Evolutionary conservation across 108 stramenopile genomes (phyloP), one percentile per base, ranked within the genome.

Genomic region (Nitzschia palea): DNA sequence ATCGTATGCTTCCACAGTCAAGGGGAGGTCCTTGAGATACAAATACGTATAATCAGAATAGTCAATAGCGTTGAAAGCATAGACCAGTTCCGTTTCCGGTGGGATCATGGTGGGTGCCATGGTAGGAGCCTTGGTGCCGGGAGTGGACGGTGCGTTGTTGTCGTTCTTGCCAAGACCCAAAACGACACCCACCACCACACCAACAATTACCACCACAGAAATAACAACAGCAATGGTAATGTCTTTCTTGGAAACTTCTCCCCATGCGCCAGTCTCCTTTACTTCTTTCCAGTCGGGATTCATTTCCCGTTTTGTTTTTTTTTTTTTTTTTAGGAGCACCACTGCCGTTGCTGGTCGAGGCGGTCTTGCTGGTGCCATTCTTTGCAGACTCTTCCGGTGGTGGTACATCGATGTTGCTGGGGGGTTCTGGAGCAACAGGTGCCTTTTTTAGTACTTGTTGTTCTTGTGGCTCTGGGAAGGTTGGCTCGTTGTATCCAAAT

Each of bases 271-370:
- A 14, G 67, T 68, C 31, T 68, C 67, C 2, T 42, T 12, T 15
- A 68, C 28, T 32, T 68, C 67, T 5, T 56, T 52, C 43, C 44
- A 68, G n/a, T 32, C 12, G 14, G 67, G 67, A 37, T 68, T 68
- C 50, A 56, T 45, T 57, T 66, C 65, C 33, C 30, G 55, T 12
- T 56, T 33, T n/a, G 65, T 42, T 34, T n/a, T 33, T 3, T 10
- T 29, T 0, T 36, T 28, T 9, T 27, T 53, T 12, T 4, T 36
- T 27, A n/a, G n/a, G n/a, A n/a, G n/a, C n/a, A n/a, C n/a, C n/a
- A 14, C 45, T 40, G 35, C 23, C 27, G 40, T 60, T 42, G 22
- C 18, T 42, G 95, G 96, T 10, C 92, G 59, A 43, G 23, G 36
- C 27, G 23, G 37, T 25, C 40, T 30, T 9, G 26, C 17, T 26